Conservation (phyloP, 805 yeast species). For the Candida maesae region DNA sequence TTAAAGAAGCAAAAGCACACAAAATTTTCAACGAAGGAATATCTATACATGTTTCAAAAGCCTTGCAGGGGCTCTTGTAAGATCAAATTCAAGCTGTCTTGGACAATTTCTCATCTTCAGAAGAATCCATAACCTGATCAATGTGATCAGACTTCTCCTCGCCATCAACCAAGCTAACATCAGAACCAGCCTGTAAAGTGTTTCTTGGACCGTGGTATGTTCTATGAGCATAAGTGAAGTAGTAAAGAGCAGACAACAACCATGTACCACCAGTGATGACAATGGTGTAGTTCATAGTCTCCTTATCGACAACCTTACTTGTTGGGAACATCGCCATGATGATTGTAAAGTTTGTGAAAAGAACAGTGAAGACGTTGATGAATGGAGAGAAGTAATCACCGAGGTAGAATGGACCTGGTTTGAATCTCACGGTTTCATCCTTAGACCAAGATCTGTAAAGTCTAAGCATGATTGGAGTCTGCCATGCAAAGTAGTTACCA, state of each 20-base stretch:
- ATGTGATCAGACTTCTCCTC: slow-evolving; percentile 5
- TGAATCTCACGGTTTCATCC: slow-evolving; percentile 36
- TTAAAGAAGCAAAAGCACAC: too few relatives aligned
- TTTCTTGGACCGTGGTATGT: slow-evolving; percentile 53
- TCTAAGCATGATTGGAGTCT: slow-evolving; percentile 35
- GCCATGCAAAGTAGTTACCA: slow-evolving; percentile 42
- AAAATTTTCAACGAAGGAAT: too few relatives aligned
- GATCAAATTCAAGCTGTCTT: too few relatives aligned
- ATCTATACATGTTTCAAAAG: too few relatives aligned
- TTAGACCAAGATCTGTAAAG: slow-evolving; percentile 40
- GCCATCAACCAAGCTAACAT: not conserved
- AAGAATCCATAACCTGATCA: not conserved
- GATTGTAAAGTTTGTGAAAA: slow-evolving; percentile 50
- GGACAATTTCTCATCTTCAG: slow-evolving; percentile 6
- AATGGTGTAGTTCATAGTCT: slow-evolving; percentile 67
- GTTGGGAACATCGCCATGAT: slow-evolving; percentile 60
- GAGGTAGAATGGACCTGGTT: slow-evolving; percentile 64
- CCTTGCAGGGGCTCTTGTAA: too few relatives aligned
- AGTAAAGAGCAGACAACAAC: slow-evolving; percentile 52
- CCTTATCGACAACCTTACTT: slow-evolving; percentile 31
- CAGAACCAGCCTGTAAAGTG: slow-evolving; percentile 3
- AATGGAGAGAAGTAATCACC: slow-evolving; percentile 46
- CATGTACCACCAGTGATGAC: slow-evolving; percentile 65
- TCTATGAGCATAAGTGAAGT: slow-evolving; percentile 47
- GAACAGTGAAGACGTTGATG: slow-evolving; percentile 43